These are phyloP conservation scores for Margaritispora aquatica DNA, from an alignment of 495 filamentous ascomycete species.

Conservation along the genomic window DNA sequence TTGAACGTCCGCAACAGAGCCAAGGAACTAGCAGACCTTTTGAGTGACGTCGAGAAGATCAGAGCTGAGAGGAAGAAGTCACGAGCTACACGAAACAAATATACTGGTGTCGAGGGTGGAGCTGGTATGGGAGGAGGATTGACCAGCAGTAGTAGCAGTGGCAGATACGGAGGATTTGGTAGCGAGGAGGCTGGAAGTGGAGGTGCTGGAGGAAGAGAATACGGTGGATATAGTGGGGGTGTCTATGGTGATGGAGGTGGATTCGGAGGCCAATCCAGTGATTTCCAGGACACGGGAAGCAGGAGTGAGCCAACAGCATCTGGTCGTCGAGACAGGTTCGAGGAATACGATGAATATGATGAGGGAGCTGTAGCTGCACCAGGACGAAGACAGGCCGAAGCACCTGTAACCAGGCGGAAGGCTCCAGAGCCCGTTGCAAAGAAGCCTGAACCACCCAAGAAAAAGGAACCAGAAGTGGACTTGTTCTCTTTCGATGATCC, in stretches of 20 bases:
- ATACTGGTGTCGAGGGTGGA: conserved; percentile 87
- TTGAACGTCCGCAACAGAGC: conserved; percentile 96
- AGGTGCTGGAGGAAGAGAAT: conserved; percentile 68
- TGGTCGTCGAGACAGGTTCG: conserved; percentile 64
- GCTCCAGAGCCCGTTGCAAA: conserved; percentile 29
- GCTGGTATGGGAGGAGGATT: conserved; percentile 45
- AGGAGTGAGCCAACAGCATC: conserved; percentile 19
- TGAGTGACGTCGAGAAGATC: conserved; percentile 91
- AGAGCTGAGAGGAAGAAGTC: conserved; percentile 93
- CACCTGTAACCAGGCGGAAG: conserved; percentile 27
- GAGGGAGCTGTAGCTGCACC: conserved; percentile 53
- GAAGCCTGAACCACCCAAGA: conserved; percentile 60
- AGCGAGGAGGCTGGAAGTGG: conserved; percentile 53
- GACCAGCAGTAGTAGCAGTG: conserved; percentile 42
- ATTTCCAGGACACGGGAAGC: conserved; percentile 61
- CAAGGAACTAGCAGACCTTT: conserved; percentile 88
- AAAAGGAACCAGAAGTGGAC: conserved; percentile 81
- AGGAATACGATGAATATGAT: conserved; percentile 96
- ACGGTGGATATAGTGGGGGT: conserved; percentile 78
- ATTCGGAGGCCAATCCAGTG: conserved; percentile 62
- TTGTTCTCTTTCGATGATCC: conserved; percentile 84
- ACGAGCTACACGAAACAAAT: conserved; percentile 82
- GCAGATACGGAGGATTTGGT: conserved; percentile 85
- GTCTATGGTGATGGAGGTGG: conserved; percentile 93
- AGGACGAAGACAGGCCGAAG: conserved; percentile 30